Percentiles rank a stretch among this genome's conserved stretches.
These are phyloP conservation scores for Harringtonia lauricola DNA, from an alignment of 2,329 filamentous ascomycete species.

Conservation along the genomic window DNA sequence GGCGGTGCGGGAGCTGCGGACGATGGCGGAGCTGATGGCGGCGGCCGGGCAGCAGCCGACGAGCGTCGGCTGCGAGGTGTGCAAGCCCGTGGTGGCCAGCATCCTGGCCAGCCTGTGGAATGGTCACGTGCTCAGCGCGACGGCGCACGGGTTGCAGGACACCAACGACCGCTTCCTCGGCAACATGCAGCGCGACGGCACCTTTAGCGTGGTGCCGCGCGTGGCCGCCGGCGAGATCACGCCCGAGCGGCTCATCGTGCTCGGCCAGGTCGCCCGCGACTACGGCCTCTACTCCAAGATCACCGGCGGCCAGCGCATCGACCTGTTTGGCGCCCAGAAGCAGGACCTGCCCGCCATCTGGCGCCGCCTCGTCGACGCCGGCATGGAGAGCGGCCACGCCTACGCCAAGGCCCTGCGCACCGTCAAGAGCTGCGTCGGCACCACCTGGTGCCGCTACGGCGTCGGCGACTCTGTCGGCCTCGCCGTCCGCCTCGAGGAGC, in stretches of 20 bases:
- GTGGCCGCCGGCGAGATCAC: conserved; percentile 81
- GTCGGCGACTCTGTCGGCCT: conserved; percentile 86
- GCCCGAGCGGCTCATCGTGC: conserved; percentile 71
- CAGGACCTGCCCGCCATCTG: conserved; percentile 77
- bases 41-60: conserved; percentile 54
- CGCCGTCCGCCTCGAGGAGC: conserved; percentile 77
- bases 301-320: conserved; percentile 82
- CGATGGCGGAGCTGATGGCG: conserved; percentile 66
- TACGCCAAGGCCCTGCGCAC: conserved; percentile 84
- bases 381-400: conserved; percentile 83
- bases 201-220: conserved; percentile 77
- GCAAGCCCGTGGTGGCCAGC: conserved; percentile 72
- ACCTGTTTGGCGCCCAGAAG: conserved; percentile 86
- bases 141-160: conserved; percentile 67
- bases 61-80: conserved; percentile 75
- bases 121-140: conserved; percentile 64
- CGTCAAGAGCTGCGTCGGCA: conserved; percentile 86
- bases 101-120: conserved; percentile 80
- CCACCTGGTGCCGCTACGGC: conserved; percentile 83
- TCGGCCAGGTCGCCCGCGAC: conserved; percentile 75
- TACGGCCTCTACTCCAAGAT: conserved; percentile 85
- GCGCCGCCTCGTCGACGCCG: conserved; percentile 67
- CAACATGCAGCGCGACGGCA: conserved; percentile 87
- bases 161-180: conserved; percentile 83
- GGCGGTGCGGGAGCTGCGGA: conserved; percentile 66